Percentiles rank a stretch among this genome's conserved stretches.
phyloP scores from a whole-genome alignment of 495 filamentous ascomycete genomes.

The Aspergillus carlsbadensis region DNA sequence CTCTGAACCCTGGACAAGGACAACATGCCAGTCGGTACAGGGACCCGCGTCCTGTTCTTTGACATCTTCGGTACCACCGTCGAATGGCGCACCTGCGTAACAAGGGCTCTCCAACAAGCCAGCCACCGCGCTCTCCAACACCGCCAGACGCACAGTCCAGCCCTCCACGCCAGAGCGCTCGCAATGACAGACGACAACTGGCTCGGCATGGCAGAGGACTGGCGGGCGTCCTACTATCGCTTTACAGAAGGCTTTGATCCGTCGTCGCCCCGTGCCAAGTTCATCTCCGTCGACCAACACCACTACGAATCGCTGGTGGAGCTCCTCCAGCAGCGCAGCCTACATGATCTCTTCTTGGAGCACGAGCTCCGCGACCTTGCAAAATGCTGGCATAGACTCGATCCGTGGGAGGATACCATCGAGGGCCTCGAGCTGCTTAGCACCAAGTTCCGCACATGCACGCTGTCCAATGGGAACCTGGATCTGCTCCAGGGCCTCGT shows the following conservation, averaged over 20 bases:
- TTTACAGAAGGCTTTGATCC: slow-evolving; percentile 56
- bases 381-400: slow-evolving; percentile 67
- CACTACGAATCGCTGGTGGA: slow-evolving; percentile 59
- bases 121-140: slow-evolving; percentile 41
- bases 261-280: slow-evolving; percentile 41
- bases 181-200: slow-evolving; percentile 57
- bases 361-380: slow-evolving; percentile 58
- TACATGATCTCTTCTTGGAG: slow-evolving; percentile 58
- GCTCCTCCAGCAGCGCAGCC: slow-evolving; percentile 52
- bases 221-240: slow-evolving; percentile 59
- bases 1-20: no score
- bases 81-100: slow-evolving; percentile 66
- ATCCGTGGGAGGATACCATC: slow-evolving; percentile 66
- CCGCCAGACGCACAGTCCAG: slow-evolving; percentile 37
- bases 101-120: slow-evolving; percentile 43
- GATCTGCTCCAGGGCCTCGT: slow-evolving; percentile 64
- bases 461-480: slow-evolving; percentile 76
- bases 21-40: slow-evolving; percentile 31
- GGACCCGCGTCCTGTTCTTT: slow-evolving; percentile 52
- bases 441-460: slow-evolving; percentile 55
- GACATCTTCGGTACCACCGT: slow-evolving; percentile 78
- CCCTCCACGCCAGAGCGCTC: slow-evolving; percentile 46
- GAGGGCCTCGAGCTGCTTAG: slow-evolving; percentile 56
- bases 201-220: slow-evolving; percentile 62
- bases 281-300: slow-evolving; percentile 65